Evolutionary conservation across 2,329 filamentous ascomycete genomes (phyloP), one percentile per base, ranked within the genome.

Genomic region (Cercospora beticola): DNA sequence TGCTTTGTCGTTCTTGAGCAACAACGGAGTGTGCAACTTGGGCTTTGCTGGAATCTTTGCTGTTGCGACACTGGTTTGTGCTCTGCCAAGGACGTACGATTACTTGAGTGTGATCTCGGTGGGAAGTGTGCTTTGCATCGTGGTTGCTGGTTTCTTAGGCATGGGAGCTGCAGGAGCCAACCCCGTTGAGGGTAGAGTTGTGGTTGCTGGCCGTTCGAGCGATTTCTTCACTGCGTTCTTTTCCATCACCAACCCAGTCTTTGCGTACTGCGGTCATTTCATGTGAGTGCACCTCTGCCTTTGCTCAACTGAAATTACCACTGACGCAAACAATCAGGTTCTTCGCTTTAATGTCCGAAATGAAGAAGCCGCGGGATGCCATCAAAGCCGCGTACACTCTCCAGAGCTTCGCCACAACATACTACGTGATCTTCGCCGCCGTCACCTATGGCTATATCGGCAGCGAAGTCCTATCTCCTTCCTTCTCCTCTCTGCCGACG

Each of bases 361-460:
- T 86, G 84, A 81, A 81, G 68, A 77, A 79, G 52, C 84, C 85
- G 4, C 79, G 80, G 59, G 83, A 86, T 33, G 66, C 70, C 2
- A 85, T 85, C 81, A 84, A 85, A 65, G 81, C 85, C 0, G 84
- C 84, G 0, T 85, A 82, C 76, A 77, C 79, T 4, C 78, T 86
- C n/a, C 84, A 86, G 73, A 76, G 79, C 52, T 82, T 84, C 69
- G 82, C 84, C 1, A 86, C 83, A 6, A 77, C 78, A 23, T 83
- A 84, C 70, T 87, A 87, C 74, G 78, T 82, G 46, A 76, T 84
- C 59, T 85, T 86, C 69, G 82, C 84, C 5, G 78, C 82, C 1
- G 82, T 87, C 9, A 80, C 81, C n/a, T 86, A 86, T 73, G 80
- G 80, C 65, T 86, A 85, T 71, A 74, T 86, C 26, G 85, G 85